Evolutionary conservation across 148 eudicot genomes (phyloP).

Genomic region (Fagopyrum esculentum): DNA sequence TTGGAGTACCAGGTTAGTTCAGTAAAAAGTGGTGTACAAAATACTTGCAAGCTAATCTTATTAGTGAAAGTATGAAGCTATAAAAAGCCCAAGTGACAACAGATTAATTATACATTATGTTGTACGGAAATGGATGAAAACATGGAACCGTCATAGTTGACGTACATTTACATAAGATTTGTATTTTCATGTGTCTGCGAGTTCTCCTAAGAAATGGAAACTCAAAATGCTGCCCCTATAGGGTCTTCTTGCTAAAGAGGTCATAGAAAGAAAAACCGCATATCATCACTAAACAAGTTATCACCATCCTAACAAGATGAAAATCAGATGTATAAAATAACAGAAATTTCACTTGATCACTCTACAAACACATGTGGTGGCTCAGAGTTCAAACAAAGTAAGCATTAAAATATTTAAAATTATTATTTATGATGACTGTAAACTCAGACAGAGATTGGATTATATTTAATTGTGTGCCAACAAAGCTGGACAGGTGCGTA

Average conservation of each 20-base stretch:
- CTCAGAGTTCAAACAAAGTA: background rate
- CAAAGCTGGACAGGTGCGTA: constrained; percentile 7
- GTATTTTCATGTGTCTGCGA: too few species aligned
- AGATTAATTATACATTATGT: background rate
- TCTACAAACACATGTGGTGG: background rate
- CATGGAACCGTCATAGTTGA: too few species aligned
- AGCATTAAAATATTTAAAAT: background rate
- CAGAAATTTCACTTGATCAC: background rate
- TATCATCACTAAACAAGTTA: background rate
- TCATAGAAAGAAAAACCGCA: background rate
- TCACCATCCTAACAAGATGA: background rate
- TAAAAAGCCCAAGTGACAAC: background rate
- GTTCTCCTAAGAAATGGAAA: too few species aligned
- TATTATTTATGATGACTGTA: background rate
- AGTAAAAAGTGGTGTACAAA: background rate
- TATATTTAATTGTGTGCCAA: background rate
- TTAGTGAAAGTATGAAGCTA: background rate
- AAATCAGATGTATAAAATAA: background rate
- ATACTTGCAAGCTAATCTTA: background rate
- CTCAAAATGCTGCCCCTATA: too few species aligned
- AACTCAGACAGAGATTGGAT: background rate
- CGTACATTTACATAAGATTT: too few species aligned
- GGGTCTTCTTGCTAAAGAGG: too few species aligned
- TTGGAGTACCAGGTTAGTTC: background rate
- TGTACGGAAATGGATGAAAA: too few species aligned